A percentile compares a stretch with the other conserved stretches of the same genome.
Evolutionary conservation across 306 rosid genomes (phyloP).

Genomic region (Pachyrhizus erosus): DNA sequence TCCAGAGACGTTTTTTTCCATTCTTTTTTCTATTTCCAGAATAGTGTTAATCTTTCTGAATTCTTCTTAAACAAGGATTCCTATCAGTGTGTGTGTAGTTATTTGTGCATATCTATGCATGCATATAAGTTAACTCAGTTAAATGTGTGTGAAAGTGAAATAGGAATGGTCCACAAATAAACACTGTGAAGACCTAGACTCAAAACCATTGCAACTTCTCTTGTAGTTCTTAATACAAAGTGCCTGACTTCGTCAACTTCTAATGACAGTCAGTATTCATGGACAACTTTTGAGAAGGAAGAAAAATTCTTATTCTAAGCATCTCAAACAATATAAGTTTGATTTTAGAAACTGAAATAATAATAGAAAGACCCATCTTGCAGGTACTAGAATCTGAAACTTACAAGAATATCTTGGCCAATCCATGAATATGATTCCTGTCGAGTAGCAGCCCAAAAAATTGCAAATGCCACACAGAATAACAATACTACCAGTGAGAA

Average conservation of each 20-base stretch:
- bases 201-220: conserved; percentile 28
- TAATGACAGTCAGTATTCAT: conserved; percentile 16
- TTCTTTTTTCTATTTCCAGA: too few relatives aligned
- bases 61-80: too few relatives aligned
- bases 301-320: conserved; percentile 6
- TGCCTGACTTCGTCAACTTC: conserved; percentile 7
- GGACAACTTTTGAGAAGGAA: conserved; percentile 21
- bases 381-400: conserved; percentile 44
- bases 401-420: conserved; percentile 98
- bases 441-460: conserved; percentile 82
- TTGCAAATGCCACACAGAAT: conserved; percentile 70
- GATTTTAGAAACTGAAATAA: conserved; percentile 38
- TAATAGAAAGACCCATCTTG: conserved; percentile 31
- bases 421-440: conserved; percentile 80
- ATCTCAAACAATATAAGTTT: conserved; percentile 16
- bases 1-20: too few relatives aligned
- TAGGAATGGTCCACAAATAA: neutral
- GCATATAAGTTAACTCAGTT: neutral
- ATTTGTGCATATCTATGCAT: neutral
- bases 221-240: conserved; percentile 26
- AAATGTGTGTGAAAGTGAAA: conserved; percentile 7
- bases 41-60: too few relatives aligned
- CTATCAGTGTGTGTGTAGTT: neutral
- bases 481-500: conserved; percentile 71
- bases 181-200: conserved; percentile 22